These are phyloP conservation scores for Raddia distichophylla DNA, from an alignment of 176 grass and related monocot genomes.

Conservation along the genomic window DNA sequence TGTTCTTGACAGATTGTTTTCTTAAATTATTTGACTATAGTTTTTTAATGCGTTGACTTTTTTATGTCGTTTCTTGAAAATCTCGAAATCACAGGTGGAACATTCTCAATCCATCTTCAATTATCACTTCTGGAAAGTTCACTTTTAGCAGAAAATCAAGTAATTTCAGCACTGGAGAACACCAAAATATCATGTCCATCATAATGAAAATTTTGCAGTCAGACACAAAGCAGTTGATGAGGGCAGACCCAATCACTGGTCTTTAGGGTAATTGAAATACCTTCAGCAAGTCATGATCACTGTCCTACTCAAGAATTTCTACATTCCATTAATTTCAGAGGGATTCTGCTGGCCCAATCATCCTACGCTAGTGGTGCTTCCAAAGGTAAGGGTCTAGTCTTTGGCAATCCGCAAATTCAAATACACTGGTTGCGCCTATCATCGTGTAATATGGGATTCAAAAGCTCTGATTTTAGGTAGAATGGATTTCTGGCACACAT, in stretches of 20 bases:
- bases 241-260: not conserved
- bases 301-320: not conserved
- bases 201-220: not conserved
- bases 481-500: not conserved
- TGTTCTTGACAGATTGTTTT: no score
- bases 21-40: no score
- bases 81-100: no score
- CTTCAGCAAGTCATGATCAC: not conserved
- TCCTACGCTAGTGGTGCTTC: not conserved
- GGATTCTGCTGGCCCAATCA: not conserved
- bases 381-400: not conserved
- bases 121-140: no score
- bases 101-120: no score
- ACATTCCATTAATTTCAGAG: constrained; percentile 2
- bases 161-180: no score
- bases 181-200: not conserved
- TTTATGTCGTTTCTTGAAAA: no score
- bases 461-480: not conserved
- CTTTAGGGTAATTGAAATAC: not conserved
- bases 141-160: no score
- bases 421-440: not conserved
- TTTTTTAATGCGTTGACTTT: no score
- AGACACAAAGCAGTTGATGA: not conserved
- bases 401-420: not conserved
- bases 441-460: not conserved